A percentile compares a stretch with the other conserved stretches of the same genome.
Evolutionary conservation across 106 monocot genomes (phyloP).

Genomic region (Dactylorhiza incarnata): DNA sequence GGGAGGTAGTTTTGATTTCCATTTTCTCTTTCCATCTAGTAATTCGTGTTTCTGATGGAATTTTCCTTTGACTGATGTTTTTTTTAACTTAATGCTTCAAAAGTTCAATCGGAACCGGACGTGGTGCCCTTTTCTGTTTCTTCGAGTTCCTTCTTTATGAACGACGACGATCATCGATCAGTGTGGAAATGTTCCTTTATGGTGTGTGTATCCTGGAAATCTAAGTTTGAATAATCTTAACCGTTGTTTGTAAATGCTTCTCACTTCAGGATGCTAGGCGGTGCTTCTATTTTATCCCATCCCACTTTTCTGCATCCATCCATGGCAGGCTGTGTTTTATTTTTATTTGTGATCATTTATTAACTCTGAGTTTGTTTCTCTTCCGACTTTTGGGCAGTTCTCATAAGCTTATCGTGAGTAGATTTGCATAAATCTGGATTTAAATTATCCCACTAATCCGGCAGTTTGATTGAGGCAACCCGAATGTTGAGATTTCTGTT

Average conservation of each 20-base stretch:
- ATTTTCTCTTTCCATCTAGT: background rate
- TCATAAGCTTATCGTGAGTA: background rate
- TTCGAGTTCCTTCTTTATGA: background rate
- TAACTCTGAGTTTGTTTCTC: background rate
- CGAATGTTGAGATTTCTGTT: background rate
- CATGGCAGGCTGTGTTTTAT: background rate
- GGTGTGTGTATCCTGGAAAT: background rate
- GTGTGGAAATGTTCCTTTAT: background rate
- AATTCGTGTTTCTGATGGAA: background rate
- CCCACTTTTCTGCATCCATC: background rate
- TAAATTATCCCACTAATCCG: background rate
- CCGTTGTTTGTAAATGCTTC: background rate
- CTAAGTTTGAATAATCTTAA: background rate
- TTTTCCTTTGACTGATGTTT: slow-evolving; percentile 4
- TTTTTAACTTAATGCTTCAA: slow-evolving; percentile 3
- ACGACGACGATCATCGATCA: background rate
- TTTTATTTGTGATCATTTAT: background rate
- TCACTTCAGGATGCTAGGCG: background rate
- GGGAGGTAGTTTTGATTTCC: background rate
- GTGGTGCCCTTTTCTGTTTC: background rate
- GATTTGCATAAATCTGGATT: background rate
- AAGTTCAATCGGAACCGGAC: background rate
- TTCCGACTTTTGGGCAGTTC: background rate
- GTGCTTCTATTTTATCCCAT: background rate
- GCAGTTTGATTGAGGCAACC: background rate